These are phyloP conservation scores for Pecoramyces ruminantium DNA, from an alignment of 192 early-diverging fungal species.

Conservation along the genomic window DNA sequence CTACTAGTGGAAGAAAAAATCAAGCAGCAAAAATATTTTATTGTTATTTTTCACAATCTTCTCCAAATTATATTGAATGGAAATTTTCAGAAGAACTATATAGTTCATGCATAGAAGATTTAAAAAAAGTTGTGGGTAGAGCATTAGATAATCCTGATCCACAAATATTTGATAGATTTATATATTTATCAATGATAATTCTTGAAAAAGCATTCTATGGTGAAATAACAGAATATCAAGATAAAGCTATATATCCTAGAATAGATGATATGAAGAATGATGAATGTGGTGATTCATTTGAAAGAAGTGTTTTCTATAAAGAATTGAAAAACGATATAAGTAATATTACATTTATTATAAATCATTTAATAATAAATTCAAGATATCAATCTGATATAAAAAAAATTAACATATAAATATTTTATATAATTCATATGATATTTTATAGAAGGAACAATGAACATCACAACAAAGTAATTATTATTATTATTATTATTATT, in stretches of 20 bases:
- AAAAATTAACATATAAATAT: no score
- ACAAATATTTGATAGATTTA: not conserved
- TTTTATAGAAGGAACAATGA: no score
- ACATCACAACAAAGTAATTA: no score
- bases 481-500: no score
- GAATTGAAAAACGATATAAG: not conserved
- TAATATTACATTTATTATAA: no score
- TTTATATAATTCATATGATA: no score
- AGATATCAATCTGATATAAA: no score
- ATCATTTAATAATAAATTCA: no score
- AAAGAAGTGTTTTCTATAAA: not conserved
- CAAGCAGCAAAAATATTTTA: not conserved
- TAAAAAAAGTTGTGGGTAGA: not conserved
- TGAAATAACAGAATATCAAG: not conserved
- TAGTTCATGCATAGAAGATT: not conserved
- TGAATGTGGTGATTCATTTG: not conserved
- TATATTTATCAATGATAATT: not conserved
- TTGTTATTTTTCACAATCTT: not conserved
- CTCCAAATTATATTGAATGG: not conserved
- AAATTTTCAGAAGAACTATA: not conserved
- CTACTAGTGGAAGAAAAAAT: not conserved
- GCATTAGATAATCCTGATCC: not conserved
- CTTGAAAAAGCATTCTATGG: not conserved
- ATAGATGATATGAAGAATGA: not conserved
- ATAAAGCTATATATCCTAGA: not conserved